Conservation (phyloP, 306 rosid species). For the Sphenostylis stenocarpa region DNA sequence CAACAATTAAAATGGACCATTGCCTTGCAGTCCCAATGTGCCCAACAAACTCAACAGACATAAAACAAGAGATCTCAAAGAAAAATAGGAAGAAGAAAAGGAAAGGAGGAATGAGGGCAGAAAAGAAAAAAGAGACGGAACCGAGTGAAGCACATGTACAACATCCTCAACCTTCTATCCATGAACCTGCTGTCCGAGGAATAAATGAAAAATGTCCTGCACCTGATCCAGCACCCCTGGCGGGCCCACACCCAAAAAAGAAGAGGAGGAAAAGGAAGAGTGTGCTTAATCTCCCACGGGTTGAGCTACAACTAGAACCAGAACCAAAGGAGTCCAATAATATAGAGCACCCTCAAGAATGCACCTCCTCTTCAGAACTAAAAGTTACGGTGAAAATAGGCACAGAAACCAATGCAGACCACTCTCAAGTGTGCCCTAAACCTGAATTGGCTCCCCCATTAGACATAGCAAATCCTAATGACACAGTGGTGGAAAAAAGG, state of each 20-base stretch:
- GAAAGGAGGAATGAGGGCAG: constrained; percentile 29
- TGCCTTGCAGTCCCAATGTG: constrained; percentile 16
- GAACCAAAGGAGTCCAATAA: background rate
- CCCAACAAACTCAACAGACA: constrained; percentile 24
- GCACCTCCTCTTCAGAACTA: background rate
- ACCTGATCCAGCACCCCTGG: constrained; percentile 44
- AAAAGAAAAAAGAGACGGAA: background rate
- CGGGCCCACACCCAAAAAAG: constrained; percentile 44
- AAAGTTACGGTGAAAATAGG: background rate
- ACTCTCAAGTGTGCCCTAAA: background rate
- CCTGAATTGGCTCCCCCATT: constrained; percentile 23
- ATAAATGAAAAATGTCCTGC: background rate
- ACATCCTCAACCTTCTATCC: constrained; percentile 1
- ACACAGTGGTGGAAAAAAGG: background rate
- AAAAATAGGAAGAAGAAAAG: background rate
- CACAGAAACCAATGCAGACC: constrained; percentile 28
- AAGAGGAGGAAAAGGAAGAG: constrained; percentile 26
- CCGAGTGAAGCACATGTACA: background rate
- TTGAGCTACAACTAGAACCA: background rate
- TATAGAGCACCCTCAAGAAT: background rate
- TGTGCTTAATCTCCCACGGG: constrained; percentile 31
- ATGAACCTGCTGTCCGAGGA: background rate
- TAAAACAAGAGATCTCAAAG: background rate
- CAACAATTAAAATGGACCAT: constrained; percentile 14
- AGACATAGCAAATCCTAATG: background rate